Conservation (phyloP, 2,329 filamentous ascomycete species). For the Fusarium secorum region DNA sequence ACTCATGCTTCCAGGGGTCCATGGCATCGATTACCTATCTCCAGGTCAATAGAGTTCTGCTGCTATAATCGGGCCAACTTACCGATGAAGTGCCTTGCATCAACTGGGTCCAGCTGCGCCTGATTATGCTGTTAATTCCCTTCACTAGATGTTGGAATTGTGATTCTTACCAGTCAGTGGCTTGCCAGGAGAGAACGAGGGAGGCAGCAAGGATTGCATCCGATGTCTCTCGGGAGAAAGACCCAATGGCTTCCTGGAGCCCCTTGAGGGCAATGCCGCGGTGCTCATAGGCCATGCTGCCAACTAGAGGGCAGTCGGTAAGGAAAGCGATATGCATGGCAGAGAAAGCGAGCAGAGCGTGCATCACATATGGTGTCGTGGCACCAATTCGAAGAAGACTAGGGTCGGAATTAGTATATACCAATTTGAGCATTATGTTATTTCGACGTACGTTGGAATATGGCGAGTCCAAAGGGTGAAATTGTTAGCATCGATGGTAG, state of each 20-base stretch:
- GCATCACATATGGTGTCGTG: conserved; percentile 89
- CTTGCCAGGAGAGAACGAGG: conserved; percentile 93
- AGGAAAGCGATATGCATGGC: conserved; percentile 92
- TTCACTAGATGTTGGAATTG: neutral
- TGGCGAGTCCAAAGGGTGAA: conserved; percentile 93
- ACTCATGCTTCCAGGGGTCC: conserved; percentile 90
- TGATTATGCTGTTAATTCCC: conserved; percentile 53
- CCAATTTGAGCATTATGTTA: neutral
- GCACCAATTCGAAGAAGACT: conserved; percentile 76
- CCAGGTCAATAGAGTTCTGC: conserved; percentile 22
- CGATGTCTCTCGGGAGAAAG: conserved; percentile 85
- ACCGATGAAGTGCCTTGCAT: conserved; percentile 92
- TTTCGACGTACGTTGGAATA: conserved; percentile 80
- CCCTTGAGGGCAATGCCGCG: conserved; percentile 86
- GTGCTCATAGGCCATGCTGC: conserved; percentile 89
- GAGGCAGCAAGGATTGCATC: conserved; percentile 93
- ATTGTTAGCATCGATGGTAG: conserved; percentile 76
- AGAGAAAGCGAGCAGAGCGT: conserved; percentile 90
- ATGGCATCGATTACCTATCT: conserved; percentile 84
- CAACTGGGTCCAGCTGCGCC: conserved; percentile 90
- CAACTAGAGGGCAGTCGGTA: conserved; percentile 83
- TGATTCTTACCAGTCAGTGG: conserved; percentile 83
- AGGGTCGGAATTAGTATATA: conserved; percentile 22
- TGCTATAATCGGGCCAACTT: conserved; percentile 50
- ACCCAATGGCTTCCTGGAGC: conserved; percentile 84